Evolutionary conservation across 495 filamentous ascomycete species (phyloP), one percentile per base, ranked within the genome.

Genomic region (Chlorociboria aeruginascens): DNA sequence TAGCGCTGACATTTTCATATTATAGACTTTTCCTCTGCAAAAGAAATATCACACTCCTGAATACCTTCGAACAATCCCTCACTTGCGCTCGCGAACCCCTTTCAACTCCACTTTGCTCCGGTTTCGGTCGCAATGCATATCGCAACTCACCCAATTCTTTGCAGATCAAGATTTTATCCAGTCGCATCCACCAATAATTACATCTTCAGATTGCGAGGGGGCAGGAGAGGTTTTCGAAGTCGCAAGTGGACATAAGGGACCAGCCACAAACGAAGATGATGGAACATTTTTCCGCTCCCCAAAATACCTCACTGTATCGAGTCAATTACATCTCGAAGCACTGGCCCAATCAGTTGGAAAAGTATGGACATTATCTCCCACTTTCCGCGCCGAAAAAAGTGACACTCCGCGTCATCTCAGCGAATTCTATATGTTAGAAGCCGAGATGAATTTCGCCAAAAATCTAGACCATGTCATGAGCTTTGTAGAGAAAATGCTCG

Each of bases 361-460:
- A 57, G 93, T 96, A 13, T 98, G 92, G 92, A 83, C 93, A 3
- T 63, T 98, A 14, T 89, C 89, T 8, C 92, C 92, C 12, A 88
- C 87, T 1, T 98, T 98, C 59, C 80, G 92, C 37, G 93, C 92
- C 3, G 92, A 98, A 61, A 85, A 78, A 65, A 95, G 88, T 61
- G 89, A 96, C 63, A 97, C 92, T 6, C 77, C 89, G 12, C 83
- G 93, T 32, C 92, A 98, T 66, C 69, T 97, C 40, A 94, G 86
- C 68, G 92, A 98, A 57, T 98, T 98, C 63, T 97, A 96, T 66
- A 98, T 98, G 92, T 76, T 98, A 1, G 92, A 98, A 65, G 89
- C 80, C 7, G 92, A 98, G 64, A 66, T 85, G 44, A 80, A 75
- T 61, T 95, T 94, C 61, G 78, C 82, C 43, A 69, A 85, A 29